Base-by-base conservation (phyloP, 768 basidiomycete genomes). In the Boletus rubroflammeus region DNA sequence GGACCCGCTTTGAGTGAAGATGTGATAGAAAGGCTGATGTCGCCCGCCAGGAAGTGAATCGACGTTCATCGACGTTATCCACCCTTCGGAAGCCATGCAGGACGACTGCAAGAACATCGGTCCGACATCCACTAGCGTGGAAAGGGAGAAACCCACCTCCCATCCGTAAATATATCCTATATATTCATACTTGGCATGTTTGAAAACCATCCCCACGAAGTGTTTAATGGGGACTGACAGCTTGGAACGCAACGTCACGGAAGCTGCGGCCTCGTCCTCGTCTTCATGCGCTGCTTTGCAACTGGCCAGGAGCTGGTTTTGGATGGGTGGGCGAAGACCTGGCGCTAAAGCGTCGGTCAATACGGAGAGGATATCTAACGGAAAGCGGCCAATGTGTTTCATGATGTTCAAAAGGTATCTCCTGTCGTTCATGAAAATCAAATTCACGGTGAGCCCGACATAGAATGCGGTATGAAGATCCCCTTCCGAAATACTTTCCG, bases 141-240 rank as follows among this genome's bases (percentile, higher is more conserved):
- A 2, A 31, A 38, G 43, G 23, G 50, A n/a, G 32, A 44, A 26
- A 45, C 60, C 7, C 50, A 81, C 79, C 65, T 81, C 78, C 81
- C 81, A 82, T 9, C 74, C 76, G 47, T 72, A 68, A 38, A 81
- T 75, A 43, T 75, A 76, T 21, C 76, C 80, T 8, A 68, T 50
- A 58, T 80, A 79, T 6, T 63, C 67, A 49, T 74, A 75, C 44
- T 57, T 66, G 36, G 46, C 62, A 59, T 81, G 79, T 46, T 62
- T 60, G 52, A 81, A 78, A 28, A 76, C 65, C 76, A 78, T 75
- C 11, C 81, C 81, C 29, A 80, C 79, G 53, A 78, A 81, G 60
- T 76, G 71, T 58, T 70, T 67, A 11, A 81, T 65, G 53, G 52
- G 38, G 28, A 40, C 34, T 15, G 47, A 38, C 47, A 62, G 34